Evolutionary conservation across 805 yeast species (phyloP), one percentile per base, ranked within the genome.

Genomic region (Monosporozyma siamensis): DNA sequence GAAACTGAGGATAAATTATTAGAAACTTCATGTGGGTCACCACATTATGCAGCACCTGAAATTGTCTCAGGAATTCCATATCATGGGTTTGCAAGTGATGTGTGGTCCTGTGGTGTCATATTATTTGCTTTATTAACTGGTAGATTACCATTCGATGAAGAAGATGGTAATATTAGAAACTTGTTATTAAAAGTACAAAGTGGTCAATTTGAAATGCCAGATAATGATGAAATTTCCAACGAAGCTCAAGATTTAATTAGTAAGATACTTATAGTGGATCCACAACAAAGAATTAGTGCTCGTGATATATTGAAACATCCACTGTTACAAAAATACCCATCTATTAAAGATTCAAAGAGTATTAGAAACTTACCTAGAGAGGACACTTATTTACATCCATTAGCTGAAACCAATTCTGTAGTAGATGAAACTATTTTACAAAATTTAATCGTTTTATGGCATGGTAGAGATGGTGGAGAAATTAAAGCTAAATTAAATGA

Each of bases 41-140:
- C 98, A 7, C 98, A 92, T 63, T 92, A 92, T 63, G 98, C 97
- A 1, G 86, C 96, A 8, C 98, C 98, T 0, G 98, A 92, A 62
- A 90, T 92, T 51, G 97, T 92, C 9, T 84, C 95, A 10, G 98
- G 98, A 29, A 77, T 82, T 47, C 87, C 80, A 46, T 92, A 92
- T 61, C 97, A 92, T 58, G 98, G 98, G 11, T 88, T 95, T 24
- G 96, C 95, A 34, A 80, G 94, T 25, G 98, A 92, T 64, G 89
- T 92, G 43, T 92, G 98, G 98, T 89, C 95, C 6, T 89, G 97
- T 66, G 97, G 98, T 54, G 86, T 92, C 47, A 92, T 92, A 42
- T 68, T 92, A 43, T 92, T 86, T 67, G 98, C 98, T 0, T 68
- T 92, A 39, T 71, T 92, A 37, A 89, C 97, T 0, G 98, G 97